These are phyloP conservation scores for Emergomyces pasteurianus DNA, from an alignment of 2,329 filamentous ascomycete genomes.

Conservation along the genomic window DNA sequence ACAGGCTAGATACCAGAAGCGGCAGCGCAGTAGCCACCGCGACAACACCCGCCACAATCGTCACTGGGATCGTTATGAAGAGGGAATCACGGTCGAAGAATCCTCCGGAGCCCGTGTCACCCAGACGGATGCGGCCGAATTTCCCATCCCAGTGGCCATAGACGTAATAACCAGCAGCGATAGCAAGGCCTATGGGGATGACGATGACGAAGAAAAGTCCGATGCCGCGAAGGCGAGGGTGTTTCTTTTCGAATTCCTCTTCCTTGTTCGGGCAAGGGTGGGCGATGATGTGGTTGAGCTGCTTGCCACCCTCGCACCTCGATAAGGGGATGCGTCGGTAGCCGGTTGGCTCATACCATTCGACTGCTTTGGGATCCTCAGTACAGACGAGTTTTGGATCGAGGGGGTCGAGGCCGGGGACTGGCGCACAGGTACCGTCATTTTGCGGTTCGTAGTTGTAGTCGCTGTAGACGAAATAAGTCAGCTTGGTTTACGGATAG, in stretches of 20 bases:
- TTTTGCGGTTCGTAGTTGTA: slow-evolving; percentile 81
- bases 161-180: slow-evolving; percentile 67
- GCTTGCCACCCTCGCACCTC: slow-evolving; percentile 65
- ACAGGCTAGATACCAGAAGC: slow-evolving; percentile 58
- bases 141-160: slow-evolving; percentile 78
- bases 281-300: slow-evolving; percentile 56
- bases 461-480: slow-evolving; percentile 45
- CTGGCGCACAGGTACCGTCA: slow-evolving; percentile 65
- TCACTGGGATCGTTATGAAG: slow-evolving; percentile 72
- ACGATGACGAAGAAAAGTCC: slow-evolving; percentile 78
- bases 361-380: slow-evolving; percentile 53
- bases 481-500: background rate
- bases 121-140: slow-evolving; percentile 84
- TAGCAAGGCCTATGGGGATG: slow-evolving; percentile 60
- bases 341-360: slow-evolving; percentile 76
- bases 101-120: slow-evolving; percentile 43
- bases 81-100: slow-evolving; percentile 58
- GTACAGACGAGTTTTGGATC: slow-evolving; percentile 48
- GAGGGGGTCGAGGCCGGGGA: slow-evolving; percentile 56
- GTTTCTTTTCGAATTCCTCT: slow-evolving; percentile 66
- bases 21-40: slow-evolving; percentile 61
- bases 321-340: slow-evolving; percentile 84
- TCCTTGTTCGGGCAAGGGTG: slow-evolving; percentile 67
- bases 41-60: slow-evolving; percentile 69
- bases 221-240: slow-evolving; percentile 51